Evolutionary conservation across 192 early-diverging fungal species (phyloP), one percentile per base, ranked within the genome.

Genomic region (Coemansia sp.): DNA sequence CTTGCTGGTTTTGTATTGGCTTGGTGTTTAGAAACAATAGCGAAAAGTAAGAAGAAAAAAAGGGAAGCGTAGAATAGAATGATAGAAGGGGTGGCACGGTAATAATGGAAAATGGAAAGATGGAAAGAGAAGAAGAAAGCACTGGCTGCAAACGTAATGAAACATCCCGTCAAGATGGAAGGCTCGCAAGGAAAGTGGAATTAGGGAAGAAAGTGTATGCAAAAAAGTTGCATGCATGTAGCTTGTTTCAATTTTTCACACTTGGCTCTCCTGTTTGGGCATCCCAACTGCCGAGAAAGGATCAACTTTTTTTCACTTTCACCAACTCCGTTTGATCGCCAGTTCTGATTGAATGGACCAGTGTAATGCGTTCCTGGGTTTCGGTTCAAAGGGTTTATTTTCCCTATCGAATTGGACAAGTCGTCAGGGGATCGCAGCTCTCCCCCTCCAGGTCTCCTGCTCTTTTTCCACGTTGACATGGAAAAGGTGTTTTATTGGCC

Each of bases 41-140:
- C 9, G 5, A 52, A 52, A 25, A 9, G 22, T 19, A 25, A 20
- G 4, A 14, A 13, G 17, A 19, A 6, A 19, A 19, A 13, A n/a
- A 46, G 5, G 19, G 22, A 11, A 23, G 7, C 22, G 2, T 1
- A 23, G 13, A 50, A 23, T 25, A 25, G 48, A 50, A 25, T 9
- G 49, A 52, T 52, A 25, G 49, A 52, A 52, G 22, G 49, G 1
- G 45, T 52, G 23, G 49, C 23, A 25, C 49, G 22, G 20, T 22
- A 65, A 49, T 20, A 45, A 3, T 0, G 29, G 8, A 62, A 49
- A 49, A 17, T 9, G 36, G 45, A 63, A 58, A 23, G 42, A 46
- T n/a, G n/a, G 43, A 62, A 5, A 50, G 7, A 14, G 15, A 35
- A 56, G 69, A 65, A 48, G 62, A 52, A 53, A 46, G 13, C 40